Evolutionary conservation across 805 yeast species (phyloP), one percentile per base, ranked within the genome.

Genomic region (Suhomyces faveliae): DNA sequence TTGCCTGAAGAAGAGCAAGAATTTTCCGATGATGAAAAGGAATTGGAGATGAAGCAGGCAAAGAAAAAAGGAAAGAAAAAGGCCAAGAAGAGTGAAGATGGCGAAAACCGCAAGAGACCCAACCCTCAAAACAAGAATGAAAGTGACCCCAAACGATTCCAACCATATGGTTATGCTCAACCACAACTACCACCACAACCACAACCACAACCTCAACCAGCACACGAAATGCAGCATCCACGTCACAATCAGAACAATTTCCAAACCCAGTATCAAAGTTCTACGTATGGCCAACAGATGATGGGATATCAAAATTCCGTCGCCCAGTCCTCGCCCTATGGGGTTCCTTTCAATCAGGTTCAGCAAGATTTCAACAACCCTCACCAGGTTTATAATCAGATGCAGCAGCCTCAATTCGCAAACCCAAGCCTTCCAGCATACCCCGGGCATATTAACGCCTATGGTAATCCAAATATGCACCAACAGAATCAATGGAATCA

Each of bases 21-120:
- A 62, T 92, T 85, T 56, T 88, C 97, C 1, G 98, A 94, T 63
- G 98, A 94, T 65, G 98, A 92, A 61, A 80, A 80, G 51, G 98
- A 94, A 63, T 78, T 82, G 56, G 84, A 80, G 29, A 80, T 79
- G 40, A 91, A 86, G 61, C 79, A 77, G 45, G 66, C 74, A 19
- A 83, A 78, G 63, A 88, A 85, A 66, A 79, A 78, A 49, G 64
- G 63, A 54, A 79, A 80, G 66, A 76, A 74, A 51, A 75, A 70
- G 51, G 74, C 68, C 48, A 68, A 59, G 41, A 61, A 60, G 13
- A 52, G 46, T 38, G 44, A 51, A 49, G 35, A 59, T 52, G 48
- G 51, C 52, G 35, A 25, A 3, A 35, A 45, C 15, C 20, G 40
- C n/a, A 40, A 42, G 13, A 38, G 49, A 21, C 48, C 40, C 29